phyloP scores from a whole-genome alignment of 1,284 basidiomycete species.

The Ganoderma lingzhi region DNA sequence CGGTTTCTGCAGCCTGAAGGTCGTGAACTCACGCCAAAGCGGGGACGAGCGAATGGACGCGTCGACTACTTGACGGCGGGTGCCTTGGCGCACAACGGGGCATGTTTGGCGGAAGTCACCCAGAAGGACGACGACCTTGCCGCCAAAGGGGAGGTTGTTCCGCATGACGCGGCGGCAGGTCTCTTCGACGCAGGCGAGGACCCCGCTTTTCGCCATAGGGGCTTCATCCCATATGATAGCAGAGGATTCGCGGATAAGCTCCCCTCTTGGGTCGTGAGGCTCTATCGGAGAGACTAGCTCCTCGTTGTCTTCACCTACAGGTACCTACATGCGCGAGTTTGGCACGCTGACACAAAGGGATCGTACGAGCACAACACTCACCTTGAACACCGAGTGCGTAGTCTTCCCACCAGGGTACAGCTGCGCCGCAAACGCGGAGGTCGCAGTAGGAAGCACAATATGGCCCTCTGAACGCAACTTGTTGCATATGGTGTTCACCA shows the following conservation, averaged over 20 bases:
- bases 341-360: background rate
- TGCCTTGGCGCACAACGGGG: slow-evolving; percentile 44
- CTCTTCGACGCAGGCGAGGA: slow-evolving; percentile 46
- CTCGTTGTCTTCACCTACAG: slow-evolving; percentile 45
- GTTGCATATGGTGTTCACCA: slow-evolving; percentile 45
- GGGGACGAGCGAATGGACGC: slow-evolving; percentile 48
- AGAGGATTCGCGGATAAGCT: slow-evolving; percentile 42
- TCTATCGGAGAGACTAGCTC: slow-evolving; percentile 42
- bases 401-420: slow-evolving; percentile 50
- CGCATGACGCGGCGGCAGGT: slow-evolving; percentile 20
- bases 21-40: slow-evolving; percentile 43
- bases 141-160: slow-evolving; percentile 44
- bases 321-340: slow-evolving; percentile 35
- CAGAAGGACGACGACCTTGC: slow-evolving; percentile 45
- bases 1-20: slow-evolving; percentile 41
- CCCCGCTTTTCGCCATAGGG: slow-evolving; percentile 48
- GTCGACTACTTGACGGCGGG: slow-evolving; percentile 40
- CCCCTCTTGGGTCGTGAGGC: slow-evolving; percentile 37
- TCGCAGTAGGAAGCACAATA: slow-evolving; percentile 47
- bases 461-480: slow-evolving; percentile 38
- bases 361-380: slow-evolving; percentile 19
- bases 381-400: slow-evolving; percentile 47
- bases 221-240: slow-evolving; percentile 50
- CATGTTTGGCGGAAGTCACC: slow-evolving; percentile 52
- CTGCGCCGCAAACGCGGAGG: slow-evolving; percentile 49